Conservation (phyloP, 768 basidiomycete genomes). For the Hypsizygus marmoreus region DNA sequence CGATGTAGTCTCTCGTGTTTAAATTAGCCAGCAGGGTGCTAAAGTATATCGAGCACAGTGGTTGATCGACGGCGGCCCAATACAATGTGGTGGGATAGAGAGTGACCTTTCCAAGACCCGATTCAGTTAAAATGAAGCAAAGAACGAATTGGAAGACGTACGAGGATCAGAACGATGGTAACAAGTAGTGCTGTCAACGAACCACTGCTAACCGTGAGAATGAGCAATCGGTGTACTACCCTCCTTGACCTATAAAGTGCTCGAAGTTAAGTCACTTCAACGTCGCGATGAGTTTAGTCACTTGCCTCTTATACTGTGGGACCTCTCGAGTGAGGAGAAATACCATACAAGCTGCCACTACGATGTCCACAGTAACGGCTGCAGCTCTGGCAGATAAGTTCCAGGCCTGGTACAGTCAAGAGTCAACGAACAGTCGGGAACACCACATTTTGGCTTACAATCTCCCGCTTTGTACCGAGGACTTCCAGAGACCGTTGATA, state of each 20-base stretch:
- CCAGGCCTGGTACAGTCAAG: too few relatives aligned
- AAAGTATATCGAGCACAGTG: constrained; percentile 2
- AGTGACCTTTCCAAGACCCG: background rate
- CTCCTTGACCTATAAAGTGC: background rate
- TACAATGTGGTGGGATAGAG: background rate
- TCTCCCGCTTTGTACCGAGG: background rate
- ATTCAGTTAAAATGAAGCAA: too few relatives aligned
- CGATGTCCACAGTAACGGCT: background rate
- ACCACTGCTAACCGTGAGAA: background rate
- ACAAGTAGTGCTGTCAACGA: background rate
- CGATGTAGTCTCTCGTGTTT: constrained; percentile 2
- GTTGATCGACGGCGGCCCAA: background rate
- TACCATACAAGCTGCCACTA: background rate
- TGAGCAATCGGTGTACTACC: background rate
- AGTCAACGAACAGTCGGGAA: too few relatives aligned
- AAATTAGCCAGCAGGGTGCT: constrained; percentile 5
- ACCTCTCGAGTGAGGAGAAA: background rate
- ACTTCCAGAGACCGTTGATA: background rate
- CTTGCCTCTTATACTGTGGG: too few relatives aligned
- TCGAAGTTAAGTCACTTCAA: too few relatives aligned
- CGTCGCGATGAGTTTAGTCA: too few relatives aligned
- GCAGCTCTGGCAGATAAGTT: background rate
- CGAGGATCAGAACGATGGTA: background rate
- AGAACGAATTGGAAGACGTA: background rate
- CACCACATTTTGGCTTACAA: background rate